Conservation (phyloP, 768 basidiomycete genomes). For the Leccinum longicurvipes region DNA sequence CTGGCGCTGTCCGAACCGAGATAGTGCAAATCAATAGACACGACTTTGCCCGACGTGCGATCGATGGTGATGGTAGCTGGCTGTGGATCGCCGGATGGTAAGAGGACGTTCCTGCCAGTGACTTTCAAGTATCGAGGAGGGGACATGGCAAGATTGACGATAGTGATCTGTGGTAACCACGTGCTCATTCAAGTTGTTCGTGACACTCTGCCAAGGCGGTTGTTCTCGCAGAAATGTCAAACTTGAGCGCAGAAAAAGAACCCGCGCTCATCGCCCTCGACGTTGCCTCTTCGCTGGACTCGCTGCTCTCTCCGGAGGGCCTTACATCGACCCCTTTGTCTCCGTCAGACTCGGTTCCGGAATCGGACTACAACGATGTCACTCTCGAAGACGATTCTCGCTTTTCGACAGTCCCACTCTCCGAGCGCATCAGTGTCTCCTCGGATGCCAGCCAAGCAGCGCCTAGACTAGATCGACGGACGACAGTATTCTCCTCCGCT, state of each 20-base stretch:
- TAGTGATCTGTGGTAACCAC: too few relatives aligned
- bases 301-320: slow-evolving; percentile 49
- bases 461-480: slow-evolving; percentile 25
- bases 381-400: slow-evolving; percentile 42
- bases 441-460: slow-evolving; percentile 24
- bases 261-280: slow-evolving; percentile 8
- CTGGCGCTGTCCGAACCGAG: slow-evolving; percentile 27
- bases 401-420: slow-evolving; percentile 51
- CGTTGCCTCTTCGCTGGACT: slow-evolving; percentile 36
- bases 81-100: slow-evolving; percentile 46
- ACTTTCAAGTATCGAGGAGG: slow-evolving; percentile 35
- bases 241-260: slow-evolving; percentile 15
- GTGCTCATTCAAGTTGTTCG: background rate
- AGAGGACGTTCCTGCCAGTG: slow-evolving; percentile 53
- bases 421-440: slow-evolving; percentile 33
- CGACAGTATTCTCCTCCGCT: slow-evolving; percentile 27
- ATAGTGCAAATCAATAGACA: slow-evolving; percentile 40
- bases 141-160: slow-evolving; percentile 13
- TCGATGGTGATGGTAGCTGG: slow-evolving; percentile 70
- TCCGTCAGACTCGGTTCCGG: slow-evolving; percentile 44
- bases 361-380: slow-evolving; percentile 65
- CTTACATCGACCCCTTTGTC: slow-evolving; percentile 28
- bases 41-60: slow-evolving; percentile 56
- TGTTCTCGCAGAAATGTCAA: slow-evolving; percentile 15
- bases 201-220: too few relatives aligned